Conservation (phyloP, 441 rosid genomes). For the Bruguiera hainesii region DNA sequence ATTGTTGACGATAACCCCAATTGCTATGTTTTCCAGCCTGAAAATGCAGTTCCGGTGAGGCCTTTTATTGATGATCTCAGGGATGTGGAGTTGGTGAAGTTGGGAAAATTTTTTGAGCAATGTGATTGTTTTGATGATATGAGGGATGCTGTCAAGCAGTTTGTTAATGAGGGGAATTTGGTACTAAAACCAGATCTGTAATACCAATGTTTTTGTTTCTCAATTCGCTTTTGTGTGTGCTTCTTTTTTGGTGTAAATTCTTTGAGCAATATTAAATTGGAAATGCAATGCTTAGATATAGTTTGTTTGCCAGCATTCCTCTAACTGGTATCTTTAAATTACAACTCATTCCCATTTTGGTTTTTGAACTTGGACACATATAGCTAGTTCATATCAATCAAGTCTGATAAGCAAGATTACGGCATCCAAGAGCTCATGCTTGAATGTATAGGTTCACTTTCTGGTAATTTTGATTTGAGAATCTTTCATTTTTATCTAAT, state of each 20-base stretch:
- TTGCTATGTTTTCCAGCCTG: slow-evolving; percentile 66
- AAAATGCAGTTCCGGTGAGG: slow-evolving; percentile 66
- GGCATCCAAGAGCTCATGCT: too few species aligned
- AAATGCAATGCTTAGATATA: too few species aligned
- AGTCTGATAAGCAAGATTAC: too few species aligned
- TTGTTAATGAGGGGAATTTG: slow-evolving; percentile 10
- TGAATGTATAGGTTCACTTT: too few species aligned
- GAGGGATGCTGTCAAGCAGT: slow-evolving; percentile 66
- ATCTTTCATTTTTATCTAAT: too few species aligned
- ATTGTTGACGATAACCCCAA: slow-evolving; percentile 75
- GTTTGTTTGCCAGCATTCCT: too few species aligned
- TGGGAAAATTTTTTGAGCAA: slow-evolving; percentile 47
- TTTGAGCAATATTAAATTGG: too few species aligned
- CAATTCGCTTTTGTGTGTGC: not conserved
- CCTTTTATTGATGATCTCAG: slow-evolving; percentile 53
- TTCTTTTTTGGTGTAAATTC: not conserved
- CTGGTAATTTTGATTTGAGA: too few species aligned
- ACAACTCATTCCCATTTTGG: too few species aligned
- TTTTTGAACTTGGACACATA: too few species aligned
- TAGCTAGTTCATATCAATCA: too few species aligned
- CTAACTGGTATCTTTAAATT: too few species aligned
- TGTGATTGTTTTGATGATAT: slow-evolving; percentile 56
- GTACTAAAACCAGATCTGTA: not conserved
- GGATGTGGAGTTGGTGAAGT: slow-evolving; percentile 53
- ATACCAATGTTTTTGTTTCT: not conserved